Percentiles rank a stretch among this genome's conserved stretches.
Evolutionary conservation across 768 basidiomycete genomes (phyloP).

Genomic region (Phylloporus arenicola): DNA sequence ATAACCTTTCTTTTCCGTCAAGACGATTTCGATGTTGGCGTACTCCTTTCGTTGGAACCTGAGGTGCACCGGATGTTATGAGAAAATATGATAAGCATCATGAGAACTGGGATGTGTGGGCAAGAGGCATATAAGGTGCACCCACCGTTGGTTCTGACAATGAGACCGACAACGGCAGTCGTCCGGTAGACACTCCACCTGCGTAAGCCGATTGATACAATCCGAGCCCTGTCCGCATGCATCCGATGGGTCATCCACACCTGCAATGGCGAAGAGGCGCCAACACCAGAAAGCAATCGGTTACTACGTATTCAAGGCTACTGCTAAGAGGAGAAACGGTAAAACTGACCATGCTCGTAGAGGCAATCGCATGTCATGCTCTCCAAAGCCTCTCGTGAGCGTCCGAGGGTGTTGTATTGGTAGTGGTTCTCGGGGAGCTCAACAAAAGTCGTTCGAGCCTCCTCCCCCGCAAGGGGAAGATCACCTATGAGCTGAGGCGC

Average conservation of each 20-base stretch:
- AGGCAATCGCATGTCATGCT: conserved; percentile 94
- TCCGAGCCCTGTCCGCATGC: conserved; percentile 87
- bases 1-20: conserved; percentile 94
- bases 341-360: conserved; percentile 72
- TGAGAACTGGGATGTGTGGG: neutral
- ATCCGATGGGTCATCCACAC: conserved; percentile 48
- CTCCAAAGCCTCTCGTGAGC: conserved; percentile 82
- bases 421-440: conserved; percentile 78
- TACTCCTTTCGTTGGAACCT: conserved; percentile 89
- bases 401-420: conserved; percentile 82
- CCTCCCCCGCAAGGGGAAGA: conserved; percentile 71
- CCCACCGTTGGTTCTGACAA: conserved; percentile 92
- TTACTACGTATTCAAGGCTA: conserved; percentile 30
- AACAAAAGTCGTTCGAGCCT: conserved; percentile 65
- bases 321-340: conserved; percentile 12
- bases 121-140: conserved; percentile 1
- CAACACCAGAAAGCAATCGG: conserved; percentile 14
- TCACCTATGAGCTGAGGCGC: conserved; percentile 71
- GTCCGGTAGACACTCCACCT: conserved; percentile 89
- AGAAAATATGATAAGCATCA: conserved; percentile 1
- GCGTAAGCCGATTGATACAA: conserved; percentile 96
- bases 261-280: conserved; percentile 37
- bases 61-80: neutral
- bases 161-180: conserved; percentile 80
- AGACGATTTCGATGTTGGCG: conserved; percentile 81